Conservation (phyloP, 139 green algal species). For the Choricystis sp. region DNA sequence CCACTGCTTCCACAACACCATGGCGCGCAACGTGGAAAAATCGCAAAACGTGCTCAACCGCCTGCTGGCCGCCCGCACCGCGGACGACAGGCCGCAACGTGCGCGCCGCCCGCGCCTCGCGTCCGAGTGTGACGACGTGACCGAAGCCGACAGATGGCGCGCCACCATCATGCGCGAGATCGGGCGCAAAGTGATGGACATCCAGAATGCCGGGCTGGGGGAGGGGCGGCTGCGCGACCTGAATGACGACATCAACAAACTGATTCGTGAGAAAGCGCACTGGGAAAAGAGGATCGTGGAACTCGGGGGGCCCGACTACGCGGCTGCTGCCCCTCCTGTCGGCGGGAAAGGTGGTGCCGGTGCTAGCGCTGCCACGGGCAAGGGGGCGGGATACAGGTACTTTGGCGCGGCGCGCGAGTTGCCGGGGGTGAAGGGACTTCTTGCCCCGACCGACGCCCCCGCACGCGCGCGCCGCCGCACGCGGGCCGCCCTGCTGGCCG, state of each 20-base stretch:
- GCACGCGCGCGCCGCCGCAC: conserved; percentile 29
- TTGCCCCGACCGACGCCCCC: too few relatives aligned
- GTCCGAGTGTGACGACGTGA: conserved; percentile 74
- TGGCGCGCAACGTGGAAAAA: conserved; percentile 97
- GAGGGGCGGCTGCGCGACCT: conserved; percentile 92
- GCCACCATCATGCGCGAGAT: conserved; percentile 93
- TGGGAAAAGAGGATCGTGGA: conserved; percentile 94
- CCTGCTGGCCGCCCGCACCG: conserved; percentile 39
- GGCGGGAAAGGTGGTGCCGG: conserved; percentile 29
- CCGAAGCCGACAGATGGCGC: conserved; percentile 89
- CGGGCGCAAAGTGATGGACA: conserved; percentile 94
- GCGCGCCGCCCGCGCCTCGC: conserved; percentile 75
- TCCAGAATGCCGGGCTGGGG: conserved; percentile 95
- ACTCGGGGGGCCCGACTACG: conserved; percentile 90
- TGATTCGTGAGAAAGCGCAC: conserved; percentile 93
- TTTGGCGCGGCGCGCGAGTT: conserved; percentile 98
- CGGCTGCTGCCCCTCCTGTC: conserved; percentile 47
- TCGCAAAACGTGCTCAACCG: conserved; percentile 94
- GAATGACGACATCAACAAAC: conserved; percentile 99
- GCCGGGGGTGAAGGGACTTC: conserved; percentile 75
- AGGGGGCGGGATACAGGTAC: conserved; percentile 70
- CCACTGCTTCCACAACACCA: too few relatives aligned
- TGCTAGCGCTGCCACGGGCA: conserved; percentile 9
- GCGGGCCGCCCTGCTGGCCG: conserved; percentile 67
- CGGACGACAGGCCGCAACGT: conserved; percentile 34